Conservation (phyloP, 345 rosid species). For the Hypericum perforatum region DNA sequence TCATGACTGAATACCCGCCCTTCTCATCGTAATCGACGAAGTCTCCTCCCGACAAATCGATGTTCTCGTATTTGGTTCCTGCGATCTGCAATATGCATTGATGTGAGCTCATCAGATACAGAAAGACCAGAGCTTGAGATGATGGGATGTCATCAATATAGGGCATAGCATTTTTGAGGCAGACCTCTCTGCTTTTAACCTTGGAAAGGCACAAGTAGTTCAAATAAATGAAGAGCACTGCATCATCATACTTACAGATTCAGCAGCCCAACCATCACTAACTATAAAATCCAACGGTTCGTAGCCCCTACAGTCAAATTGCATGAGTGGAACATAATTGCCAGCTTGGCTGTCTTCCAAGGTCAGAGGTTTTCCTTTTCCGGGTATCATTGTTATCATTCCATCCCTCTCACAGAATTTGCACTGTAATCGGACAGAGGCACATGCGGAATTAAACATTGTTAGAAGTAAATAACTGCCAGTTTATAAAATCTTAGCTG, state of each 20-base stretch:
- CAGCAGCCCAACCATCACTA: constrained; percentile 60
- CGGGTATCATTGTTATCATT: constrained; percentile 62
- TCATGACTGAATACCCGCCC: constrained; percentile 79
- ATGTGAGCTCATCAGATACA: constrained; percentile 11
- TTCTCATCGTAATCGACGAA: constrained; percentile 74
- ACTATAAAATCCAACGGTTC: constrained; percentile 68
- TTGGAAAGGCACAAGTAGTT: too few relatives aligned
- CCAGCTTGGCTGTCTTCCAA: constrained; percentile 46
- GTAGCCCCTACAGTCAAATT: constrained; percentile 73
- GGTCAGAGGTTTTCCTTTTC: constrained; percentile 57
- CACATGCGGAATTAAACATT: constrained; percentile 7
- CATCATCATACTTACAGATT: constrained; percentile 50
- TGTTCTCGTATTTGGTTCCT: constrained; percentile 54
- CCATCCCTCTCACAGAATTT: constrained; percentile 84
- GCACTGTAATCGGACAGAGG: constrained; percentile 38
- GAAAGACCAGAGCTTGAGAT: not conserved
- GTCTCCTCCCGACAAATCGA: constrained; percentile 72
- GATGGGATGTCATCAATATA: not conserved
- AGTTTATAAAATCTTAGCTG: too few relatives aligned
- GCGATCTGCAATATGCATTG: constrained; percentile 25
- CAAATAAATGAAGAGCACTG: too few relatives aligned
- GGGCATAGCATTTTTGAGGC: too few relatives aligned
- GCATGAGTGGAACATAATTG: constrained; percentile 63
- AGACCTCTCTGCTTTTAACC: too few relatives aligned
- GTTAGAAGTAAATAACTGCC: not conserved